Conservation (phyloP, 2,329 filamentous ascomycete species). For the Colletotrichum musicola region DNA sequence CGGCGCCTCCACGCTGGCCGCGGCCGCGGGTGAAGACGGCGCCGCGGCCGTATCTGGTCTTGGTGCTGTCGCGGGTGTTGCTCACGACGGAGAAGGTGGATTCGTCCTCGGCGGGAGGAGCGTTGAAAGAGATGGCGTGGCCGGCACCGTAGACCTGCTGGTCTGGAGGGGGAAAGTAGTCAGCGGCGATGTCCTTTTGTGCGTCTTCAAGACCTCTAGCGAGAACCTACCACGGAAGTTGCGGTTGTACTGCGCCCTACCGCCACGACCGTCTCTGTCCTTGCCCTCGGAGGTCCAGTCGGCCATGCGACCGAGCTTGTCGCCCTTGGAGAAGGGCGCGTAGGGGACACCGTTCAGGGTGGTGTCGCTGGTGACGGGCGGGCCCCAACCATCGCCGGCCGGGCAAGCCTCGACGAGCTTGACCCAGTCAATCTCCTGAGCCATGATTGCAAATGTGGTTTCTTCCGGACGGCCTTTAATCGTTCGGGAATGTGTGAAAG, state of each 20-base stretch:
- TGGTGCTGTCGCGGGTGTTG: slow-evolving; percentile 87
- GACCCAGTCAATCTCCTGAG: slow-evolving; percentile 68
- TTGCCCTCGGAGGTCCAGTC: slow-evolving; percentile 97
- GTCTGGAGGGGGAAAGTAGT: slow-evolving; percentile 64
- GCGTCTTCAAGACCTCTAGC: background rate
- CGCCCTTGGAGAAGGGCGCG: slow-evolving; percentile 97
- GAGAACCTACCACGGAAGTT: slow-evolving; percentile 83
- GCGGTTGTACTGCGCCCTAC: slow-evolving; percentile 89
- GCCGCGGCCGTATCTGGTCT: slow-evolving; percentile 89
- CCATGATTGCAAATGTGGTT: slow-evolving; percentile 51
- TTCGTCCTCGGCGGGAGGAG: slow-evolving; percentile 94
- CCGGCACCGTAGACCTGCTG: slow-evolving; percentile 97
- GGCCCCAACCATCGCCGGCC: slow-evolving; percentile 88
- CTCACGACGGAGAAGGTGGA: slow-evolving; percentile 98
- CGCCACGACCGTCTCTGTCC: slow-evolving; percentile 79
- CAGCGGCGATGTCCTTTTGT: slow-evolving; percentile 18
- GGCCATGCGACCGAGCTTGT: slow-evolving; percentile 98
- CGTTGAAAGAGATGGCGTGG: slow-evolving; percentile 86
- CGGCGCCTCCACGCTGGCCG: slow-evolving; percentile 76
- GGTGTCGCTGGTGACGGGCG: slow-evolving; percentile 83
- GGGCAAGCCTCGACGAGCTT: slow-evolving; percentile 80
- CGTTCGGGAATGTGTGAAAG: slow-evolving; percentile 12
- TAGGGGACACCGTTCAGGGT: slow-evolving; percentile 96
- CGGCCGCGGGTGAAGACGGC: slow-evolving; percentile 91
- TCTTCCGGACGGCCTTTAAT: slow-evolving; percentile 8